Base-by-base conservation (phyloP, 2,329 filamentous ascomycete species). In the Mycosphaerella arachidis region DNA sequence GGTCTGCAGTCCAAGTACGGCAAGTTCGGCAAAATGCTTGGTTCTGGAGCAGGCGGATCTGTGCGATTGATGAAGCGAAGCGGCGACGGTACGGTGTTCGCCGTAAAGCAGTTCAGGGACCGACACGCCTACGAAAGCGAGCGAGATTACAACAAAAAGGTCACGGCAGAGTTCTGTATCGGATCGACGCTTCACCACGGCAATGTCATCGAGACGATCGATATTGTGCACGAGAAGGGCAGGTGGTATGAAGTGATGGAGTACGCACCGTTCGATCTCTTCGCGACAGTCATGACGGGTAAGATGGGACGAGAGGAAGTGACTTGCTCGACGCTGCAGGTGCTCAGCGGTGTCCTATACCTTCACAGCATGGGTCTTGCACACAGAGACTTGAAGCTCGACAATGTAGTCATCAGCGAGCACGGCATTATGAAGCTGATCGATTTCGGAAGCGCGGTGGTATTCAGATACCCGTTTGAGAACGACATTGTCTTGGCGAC, bases 211-310 rank as follows among this genome's bases (percentile, higher is more conserved):
- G 94, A 99, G 75, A 97, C 94, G 0, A 83, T 99, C 66, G 94
- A 99, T 74, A 96, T 99, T 64, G 86, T 99, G 10, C 90, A 95
- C 67, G 94, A 99, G 76, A 94, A 93, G 75, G 86, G 86, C 54
- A 92, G 89, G 65, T 99, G 94, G 91, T 99, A 92, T 71, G 93
- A 97, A 72, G 94, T 99, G 46, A 99, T 99, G 94, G 94, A 99
- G 73, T 99, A 96, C 71, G 94, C 92, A 10, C 94, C 94, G 0
- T 99, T 82, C 71, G 94, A 99, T 74, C 82, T 99, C 31, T 99
- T 99, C 73, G 94, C 94, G 12, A 96, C 95, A 65, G 94, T 99
- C 66, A 99, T 99, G 94, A 97, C 94, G 0, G 94, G 94, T 37
- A 96, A 92, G 77, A 99, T 99, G 94, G 85, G 86, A 45, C 86